Evolutionary conservation across 768 basidiomycete genomes (phyloP), one percentile per base, ranked within the genome.

Genomic region (Xerocomellus amylosporus): DNA sequence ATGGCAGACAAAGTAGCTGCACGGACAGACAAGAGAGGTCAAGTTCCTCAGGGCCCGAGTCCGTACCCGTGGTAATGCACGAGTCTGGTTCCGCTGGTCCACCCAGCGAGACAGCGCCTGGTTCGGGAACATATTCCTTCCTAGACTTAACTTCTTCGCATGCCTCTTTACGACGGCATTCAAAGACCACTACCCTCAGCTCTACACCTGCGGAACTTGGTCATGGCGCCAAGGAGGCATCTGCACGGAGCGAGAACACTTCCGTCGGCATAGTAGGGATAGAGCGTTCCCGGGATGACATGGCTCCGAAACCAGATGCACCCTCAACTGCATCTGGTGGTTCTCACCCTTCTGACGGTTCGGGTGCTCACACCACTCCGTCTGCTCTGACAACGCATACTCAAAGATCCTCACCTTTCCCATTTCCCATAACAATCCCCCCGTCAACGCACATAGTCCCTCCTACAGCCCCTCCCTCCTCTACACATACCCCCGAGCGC

Each of bases 361-460:
- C 71, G 6, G 63, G 54, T 9, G 14, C 49, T 39, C 54, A 49
- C 28, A 58, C 59, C 8, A 45, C n/a, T 13, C 64, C 62, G 13
- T 60, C 68, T 42, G 54, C 37, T 20, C 59, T 44, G n/a, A 63
- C 68, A 26, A 52, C 56, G 13, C 56, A 60, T 20, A 68, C 68
- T n/a, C 60, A 64, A 41, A 46, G 56, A 26, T 64, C 69, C n/a
- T 60, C 61, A 12, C 37, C 63, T 14, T 80, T 80, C 58, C 78
- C 77, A 7, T 78, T 79, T 53, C 75, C 78, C 26, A 64, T 80
- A 33, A 72, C 77, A 8, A 73, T 82, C 8, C 74, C 79, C 4
- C 60, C 77, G 10, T 78, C 79, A 1, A 64, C 74, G 5, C 65
- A 78, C 50, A 54, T 67, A 49, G 58, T 46, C 26, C 62, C 63